Percentiles rank a stretch among this genome's conserved stretches.
Evolutionary conservation across 176 grass and related monocot genomes (phyloP).

Genomic region (Lolium multiflorum): DNA sequence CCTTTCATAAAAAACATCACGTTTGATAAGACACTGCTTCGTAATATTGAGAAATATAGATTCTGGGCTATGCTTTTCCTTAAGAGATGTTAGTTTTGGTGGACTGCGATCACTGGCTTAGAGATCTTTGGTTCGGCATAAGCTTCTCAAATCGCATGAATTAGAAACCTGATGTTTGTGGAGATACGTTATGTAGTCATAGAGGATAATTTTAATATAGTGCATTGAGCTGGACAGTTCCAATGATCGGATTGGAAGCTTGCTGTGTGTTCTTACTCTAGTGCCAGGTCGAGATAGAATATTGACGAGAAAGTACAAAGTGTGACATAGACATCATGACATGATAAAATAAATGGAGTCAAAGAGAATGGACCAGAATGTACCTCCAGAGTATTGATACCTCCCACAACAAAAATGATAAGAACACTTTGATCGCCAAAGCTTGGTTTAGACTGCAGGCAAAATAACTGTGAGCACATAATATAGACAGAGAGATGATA

Average conservation of each 20-base stretch:
- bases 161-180: neutral
- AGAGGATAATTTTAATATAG: neutral
- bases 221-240: neutral
- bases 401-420: constrained; percentile 90
- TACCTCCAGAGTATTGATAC: constrained; percentile 94
- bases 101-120: neutral
- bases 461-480: constrained; percentile 20
- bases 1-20: constrained; percentile 55
- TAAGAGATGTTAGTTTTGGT: constrained; percentile 27
- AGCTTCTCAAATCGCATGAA: neutral
- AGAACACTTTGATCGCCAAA: constrained; percentile 92
- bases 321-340: constrained; percentile 16
- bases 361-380: constrained; percentile 25
- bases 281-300: neutral
- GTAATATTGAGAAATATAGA: neutral
- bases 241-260: constrained; percentile 11
- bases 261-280: constrained; percentile 7
- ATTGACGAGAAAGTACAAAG: constrained; percentile 6
- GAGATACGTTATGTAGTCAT: neutral
- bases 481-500: constrained; percentile 14
- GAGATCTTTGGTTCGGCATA: neutral
- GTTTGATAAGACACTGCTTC: constrained; percentile 11
- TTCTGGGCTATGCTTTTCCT: neutral
- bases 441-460: constrained; percentile 85
- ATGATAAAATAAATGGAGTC: constrained; percentile 28